These are phyloP conservation scores for Diplodia sapinea DNA, from an alignment of 2,329 filamentous ascomycete genomes.

Conservation along the genomic window DNA sequence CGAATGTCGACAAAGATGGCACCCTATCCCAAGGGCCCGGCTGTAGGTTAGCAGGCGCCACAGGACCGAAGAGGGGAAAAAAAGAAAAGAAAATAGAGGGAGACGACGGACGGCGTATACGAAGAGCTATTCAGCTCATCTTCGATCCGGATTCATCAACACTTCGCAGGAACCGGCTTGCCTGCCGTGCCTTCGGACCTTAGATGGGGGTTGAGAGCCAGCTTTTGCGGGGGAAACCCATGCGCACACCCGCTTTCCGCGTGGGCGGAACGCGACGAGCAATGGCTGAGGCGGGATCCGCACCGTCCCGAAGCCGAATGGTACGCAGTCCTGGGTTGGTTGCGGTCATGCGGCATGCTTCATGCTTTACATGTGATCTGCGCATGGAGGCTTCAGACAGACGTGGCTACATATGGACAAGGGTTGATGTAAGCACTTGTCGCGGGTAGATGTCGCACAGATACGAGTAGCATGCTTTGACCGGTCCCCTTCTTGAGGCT, in stretches of 20 bases:
- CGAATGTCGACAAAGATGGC: not conserved
- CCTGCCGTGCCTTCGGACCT: not conserved
- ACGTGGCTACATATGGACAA: not conserved
- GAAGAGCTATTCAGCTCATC: no score
- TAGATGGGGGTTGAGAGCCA: not conserved
- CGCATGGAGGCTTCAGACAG: not conserved
- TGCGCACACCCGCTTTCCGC: not conserved
- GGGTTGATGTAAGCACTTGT: not conserved
- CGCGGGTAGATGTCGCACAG: not conserved
- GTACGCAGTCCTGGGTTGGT: not conserved
- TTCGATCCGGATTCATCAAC: no score
- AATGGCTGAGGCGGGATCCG: not conserved
- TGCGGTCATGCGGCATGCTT: not conserved
- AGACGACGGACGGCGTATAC: no score
- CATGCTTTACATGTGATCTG: not conserved
- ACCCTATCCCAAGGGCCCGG: no score
- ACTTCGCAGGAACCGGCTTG: no score
- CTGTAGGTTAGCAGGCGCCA: no score
- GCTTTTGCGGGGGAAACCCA: not conserved
- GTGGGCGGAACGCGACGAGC: not conserved
- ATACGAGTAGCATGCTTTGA: not conserved
- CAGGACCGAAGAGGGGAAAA: no score
- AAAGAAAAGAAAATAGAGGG: no score
- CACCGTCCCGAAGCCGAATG: not conserved
- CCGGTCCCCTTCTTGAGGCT: not conserved